Conservation (phyloP, 257 asterid genomes). For the Solanum tarijense region DNA sequence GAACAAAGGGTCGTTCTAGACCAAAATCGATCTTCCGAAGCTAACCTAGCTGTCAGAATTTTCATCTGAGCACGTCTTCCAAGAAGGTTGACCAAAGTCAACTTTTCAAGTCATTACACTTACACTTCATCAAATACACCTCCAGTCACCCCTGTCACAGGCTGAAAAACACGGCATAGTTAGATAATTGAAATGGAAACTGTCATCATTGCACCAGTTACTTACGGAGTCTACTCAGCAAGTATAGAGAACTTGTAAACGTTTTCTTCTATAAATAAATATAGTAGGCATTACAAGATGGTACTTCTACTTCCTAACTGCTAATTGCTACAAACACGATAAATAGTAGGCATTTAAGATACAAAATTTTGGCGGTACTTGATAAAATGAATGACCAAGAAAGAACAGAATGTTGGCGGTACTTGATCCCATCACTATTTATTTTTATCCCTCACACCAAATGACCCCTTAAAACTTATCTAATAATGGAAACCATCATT, state of each 20-base stretch:
- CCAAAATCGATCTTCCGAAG: too few relatives aligned
- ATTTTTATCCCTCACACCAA: too few relatives aligned
- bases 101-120: too few relatives aligned
- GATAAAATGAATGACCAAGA: neutral
- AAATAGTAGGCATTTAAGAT: neutral
- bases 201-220: neutral
- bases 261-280: neutral
- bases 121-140: neutral
- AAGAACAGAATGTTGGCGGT: neutral
- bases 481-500: neutral
- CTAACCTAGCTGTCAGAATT: too few relatives aligned
- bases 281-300: neutral
- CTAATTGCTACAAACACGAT: too few relatives aligned
- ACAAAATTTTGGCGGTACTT: too few relatives aligned
- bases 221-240: neutral
- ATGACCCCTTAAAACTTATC: neutral
- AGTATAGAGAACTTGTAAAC: neutral
- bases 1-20: too few relatives aligned
- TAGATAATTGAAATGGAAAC: neutral
- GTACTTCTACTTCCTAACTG: too few relatives aligned
- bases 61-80: too few relatives aligned
- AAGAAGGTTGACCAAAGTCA: too few relatives aligned
- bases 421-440: too few relatives aligned
- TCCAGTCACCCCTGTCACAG: neutral
- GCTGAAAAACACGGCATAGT: neutral